These are phyloP conservation scores for Leishmania tropica DNA, from an alignment of 208 protist genomes.

Conservation along the genomic window DNA sequence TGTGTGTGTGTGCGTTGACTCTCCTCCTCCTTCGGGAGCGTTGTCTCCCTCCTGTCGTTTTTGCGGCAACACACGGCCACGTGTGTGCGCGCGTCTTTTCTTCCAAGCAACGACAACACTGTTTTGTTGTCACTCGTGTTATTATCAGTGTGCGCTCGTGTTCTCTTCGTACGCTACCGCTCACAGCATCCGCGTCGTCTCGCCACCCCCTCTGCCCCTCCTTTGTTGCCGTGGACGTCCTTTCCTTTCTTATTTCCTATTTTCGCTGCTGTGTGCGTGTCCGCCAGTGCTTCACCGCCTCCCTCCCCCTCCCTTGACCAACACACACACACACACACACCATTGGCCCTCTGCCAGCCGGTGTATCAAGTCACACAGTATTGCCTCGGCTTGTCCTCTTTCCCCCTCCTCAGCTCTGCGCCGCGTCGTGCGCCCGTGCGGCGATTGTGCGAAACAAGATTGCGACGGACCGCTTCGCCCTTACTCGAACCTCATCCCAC, in stretches of 20 bases:
- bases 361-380: neutral
- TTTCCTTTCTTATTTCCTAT: neutral
- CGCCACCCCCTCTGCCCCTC: too few species aligned
- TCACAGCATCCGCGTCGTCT: too few species aligned
- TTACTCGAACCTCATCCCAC: neutral
- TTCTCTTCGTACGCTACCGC: too few species aligned
- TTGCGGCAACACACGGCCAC: neutral
- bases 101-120: too few species aligned
- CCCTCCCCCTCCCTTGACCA: neutral
- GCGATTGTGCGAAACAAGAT: neutral
- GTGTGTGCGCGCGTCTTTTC: too few species aligned
- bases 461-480: neutral
- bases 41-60: neutral
- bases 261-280: neutral
- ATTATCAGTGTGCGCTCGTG: too few species aligned
- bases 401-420: neutral
- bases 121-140: too few species aligned
- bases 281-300: neutral
- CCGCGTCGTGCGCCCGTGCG: too few species aligned
- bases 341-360: neutral
- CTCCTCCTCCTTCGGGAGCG: neutral
- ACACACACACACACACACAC: neutral
- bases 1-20: neutral
- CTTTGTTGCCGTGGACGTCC: too few species aligned
- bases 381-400: neutral